These are phyloP conservation scores for Naganishia antarctica DNA, from an alignment of 768 basidiomycete genomes.

Conservation along the genomic window DNA sequence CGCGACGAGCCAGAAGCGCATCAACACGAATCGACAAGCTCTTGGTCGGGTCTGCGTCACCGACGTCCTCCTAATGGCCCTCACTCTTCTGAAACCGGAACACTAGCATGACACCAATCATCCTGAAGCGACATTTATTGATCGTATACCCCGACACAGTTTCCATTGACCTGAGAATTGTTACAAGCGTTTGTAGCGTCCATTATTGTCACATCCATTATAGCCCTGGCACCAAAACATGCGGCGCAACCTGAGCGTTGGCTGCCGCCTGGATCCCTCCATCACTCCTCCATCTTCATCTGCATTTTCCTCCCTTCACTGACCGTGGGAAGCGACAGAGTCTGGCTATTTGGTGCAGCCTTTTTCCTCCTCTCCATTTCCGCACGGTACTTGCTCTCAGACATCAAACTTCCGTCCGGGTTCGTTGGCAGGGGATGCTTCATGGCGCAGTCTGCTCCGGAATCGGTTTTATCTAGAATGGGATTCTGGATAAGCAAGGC, in stretches of 20 bases:
- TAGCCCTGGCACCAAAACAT: neutral
- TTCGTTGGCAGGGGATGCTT: slow-evolving; percentile 50
- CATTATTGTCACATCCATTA: slow-evolving; percentile 5
- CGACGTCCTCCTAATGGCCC: too few species aligned
- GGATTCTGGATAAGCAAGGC: neutral
- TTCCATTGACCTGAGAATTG: neutral
- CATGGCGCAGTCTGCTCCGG: slow-evolving; percentile 68
- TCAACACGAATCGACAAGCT: neutral
- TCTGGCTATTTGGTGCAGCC: neutral
- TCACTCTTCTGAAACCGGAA: too few species aligned
- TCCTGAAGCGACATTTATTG: too few species aligned
- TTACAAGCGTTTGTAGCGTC: neutral
- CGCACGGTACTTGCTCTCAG: slow-evolving; percentile 46
- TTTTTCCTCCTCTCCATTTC: slow-evolving; percentile 33
- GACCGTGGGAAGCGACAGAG: slow-evolving; percentile 1
- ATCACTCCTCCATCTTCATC: slow-evolving; percentile 19
- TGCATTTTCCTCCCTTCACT: neutral
- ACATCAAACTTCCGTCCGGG: slow-evolving; percentile 46
- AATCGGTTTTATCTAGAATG: slow-evolving; percentile 65
- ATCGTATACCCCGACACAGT: neutral
- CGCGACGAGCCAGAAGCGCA: neutral
- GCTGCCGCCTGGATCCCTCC: too few species aligned
- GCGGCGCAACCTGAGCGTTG: too few species aligned
- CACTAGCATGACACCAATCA: too few species aligned
- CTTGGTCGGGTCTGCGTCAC: too few species aligned